A percentile compares a stretch with the other conserved stretches of the same genome.
Conservation (phyloP, 1,139 yeast species). For the Pneumocystis sp. region DNA sequence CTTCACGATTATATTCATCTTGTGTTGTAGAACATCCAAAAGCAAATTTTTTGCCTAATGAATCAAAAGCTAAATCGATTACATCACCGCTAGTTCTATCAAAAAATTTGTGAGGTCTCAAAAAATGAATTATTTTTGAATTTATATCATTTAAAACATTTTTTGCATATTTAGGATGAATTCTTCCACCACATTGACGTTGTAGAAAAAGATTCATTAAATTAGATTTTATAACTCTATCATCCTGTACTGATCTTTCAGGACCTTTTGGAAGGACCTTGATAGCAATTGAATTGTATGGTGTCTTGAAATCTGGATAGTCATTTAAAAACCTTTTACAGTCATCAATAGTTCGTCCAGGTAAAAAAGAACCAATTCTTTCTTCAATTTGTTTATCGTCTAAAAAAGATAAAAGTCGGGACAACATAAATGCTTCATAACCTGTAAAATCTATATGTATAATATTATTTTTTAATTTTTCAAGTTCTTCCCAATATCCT, state of each 20-base stretch:
- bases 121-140: not conserved
- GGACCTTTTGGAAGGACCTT: not conserved
- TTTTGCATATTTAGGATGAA: not conserved
- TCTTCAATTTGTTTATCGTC: not conserved
- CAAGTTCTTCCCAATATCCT: not conserved
- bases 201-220: not conserved
- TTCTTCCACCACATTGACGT: not conserved
- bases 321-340: not conserved
- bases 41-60: slow-evolving; percentile 1
- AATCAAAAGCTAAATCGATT: not conserved
- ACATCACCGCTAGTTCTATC: not conserved
- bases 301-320: not conserved
- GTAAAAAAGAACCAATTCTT: not conserved
- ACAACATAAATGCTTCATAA: not conserved
- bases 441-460: not conserved
- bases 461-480: not conserved
- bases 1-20: slow-evolving; percentile 7
- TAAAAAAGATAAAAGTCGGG: not conserved
- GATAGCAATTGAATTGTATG: not conserved
- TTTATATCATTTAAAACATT: not conserved
- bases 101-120: not conserved
- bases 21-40: slow-evolving; percentile 5
- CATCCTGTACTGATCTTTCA: not conserved
- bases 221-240: not conserved
- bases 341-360: not conserved